phyloP scores from a whole-genome alignment of 1,284 basidiomycete species.

The Ceratobasidium sp. region DNA sequence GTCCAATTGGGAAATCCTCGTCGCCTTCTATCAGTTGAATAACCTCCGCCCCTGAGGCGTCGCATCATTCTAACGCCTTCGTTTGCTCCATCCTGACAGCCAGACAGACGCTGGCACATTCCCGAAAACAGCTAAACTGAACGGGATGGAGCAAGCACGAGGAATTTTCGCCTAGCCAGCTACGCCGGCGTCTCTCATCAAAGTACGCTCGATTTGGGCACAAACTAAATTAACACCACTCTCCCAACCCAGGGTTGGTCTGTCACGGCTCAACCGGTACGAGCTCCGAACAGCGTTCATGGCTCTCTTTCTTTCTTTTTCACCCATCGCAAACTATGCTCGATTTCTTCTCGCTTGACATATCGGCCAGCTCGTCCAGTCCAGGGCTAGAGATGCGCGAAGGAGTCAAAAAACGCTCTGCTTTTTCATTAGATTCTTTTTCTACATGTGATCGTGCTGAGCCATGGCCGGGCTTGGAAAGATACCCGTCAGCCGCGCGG shows the following conservation, averaged over 20 bases:
- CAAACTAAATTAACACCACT: not conserved
- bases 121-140: not conserved
- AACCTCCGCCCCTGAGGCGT: no score
- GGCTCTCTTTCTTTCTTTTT: no score
- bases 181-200: no score
- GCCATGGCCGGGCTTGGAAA: slow-evolving; percentile 23
- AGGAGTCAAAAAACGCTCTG: not conserved
- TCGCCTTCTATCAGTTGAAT: not conserved
- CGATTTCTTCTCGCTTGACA: not conserved
- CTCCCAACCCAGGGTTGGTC: slow-evolving; percentile 13
- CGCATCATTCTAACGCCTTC: not conserved
- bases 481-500: no score
- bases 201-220: slow-evolving; percentile 6
- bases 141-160: not conserved
- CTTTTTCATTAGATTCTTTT: slow-evolving; percentile 6
- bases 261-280: slow-evolving; percentile 14
- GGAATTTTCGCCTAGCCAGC: slow-evolving; percentile 18
- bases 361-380: not conserved
- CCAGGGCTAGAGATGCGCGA: not conserved
- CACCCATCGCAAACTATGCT: no score
- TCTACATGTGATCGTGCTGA: slow-evolving; percentile 3
- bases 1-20: slow-evolving; percentile 14
- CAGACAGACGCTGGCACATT: not conserved
- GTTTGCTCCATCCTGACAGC: no score
- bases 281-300: slow-evolving; percentile 2